Percentiles rank a stretch among this genome's conserved stretches.
Conservation (phyloP, 2,329 filamentous ascomycete species). For the Colletotrichum viniferum region DNA sequence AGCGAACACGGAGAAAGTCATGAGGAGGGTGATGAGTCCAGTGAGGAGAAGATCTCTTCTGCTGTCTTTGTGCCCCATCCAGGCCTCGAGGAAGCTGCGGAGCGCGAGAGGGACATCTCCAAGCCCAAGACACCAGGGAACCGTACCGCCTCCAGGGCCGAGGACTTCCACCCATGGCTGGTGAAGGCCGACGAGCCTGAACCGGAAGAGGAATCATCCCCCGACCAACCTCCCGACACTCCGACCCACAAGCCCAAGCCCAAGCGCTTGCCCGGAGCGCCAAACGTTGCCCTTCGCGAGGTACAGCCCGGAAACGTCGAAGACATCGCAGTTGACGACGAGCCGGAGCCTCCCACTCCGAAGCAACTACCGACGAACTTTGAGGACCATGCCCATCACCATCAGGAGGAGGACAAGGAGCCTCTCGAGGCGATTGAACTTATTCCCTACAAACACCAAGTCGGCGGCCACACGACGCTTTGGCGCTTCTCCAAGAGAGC, state of each 20-base stretch:
- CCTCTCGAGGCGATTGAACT: constrained; percentile 92
- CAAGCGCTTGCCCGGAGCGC: constrained; percentile 9
- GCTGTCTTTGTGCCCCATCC: constrained; percentile 83
- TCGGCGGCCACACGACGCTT: constrained; percentile 93
- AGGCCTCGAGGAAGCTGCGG: constrained; percentile 46
- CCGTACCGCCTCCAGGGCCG: constrained; percentile 22
- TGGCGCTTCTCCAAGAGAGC: constrained; percentile 95
- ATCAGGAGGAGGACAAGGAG: constrained; percentile 52
- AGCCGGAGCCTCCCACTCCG: constrained; percentile 41
- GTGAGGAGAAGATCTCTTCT: constrained; percentile 86
- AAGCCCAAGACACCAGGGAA: constrained; percentile 22
- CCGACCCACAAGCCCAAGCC: constrained; percentile 16
- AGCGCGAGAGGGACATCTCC: constrained; percentile 30
- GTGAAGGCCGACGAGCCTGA: constrained; percentile 61
- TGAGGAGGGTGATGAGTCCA: constrained; percentile 65
- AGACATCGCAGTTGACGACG: constrained; percentile 46
- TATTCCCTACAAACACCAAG: constrained; percentile 96
- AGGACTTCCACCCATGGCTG: constrained; percentile 57
- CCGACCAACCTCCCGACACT: constrained; percentile 1
- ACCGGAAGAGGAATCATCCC: constrained; percentile 29
- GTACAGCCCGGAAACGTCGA: constrained; percentile 38
- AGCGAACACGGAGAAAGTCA: constrained; percentile 41
- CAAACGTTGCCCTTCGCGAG: constrained; percentile 28
- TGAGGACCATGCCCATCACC: constrained; percentile 56
- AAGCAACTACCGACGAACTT: constrained; percentile 39